phyloP scores from a whole-genome alignment of 106 monocot genomes.

The Vanilla planifolia region DNA sequence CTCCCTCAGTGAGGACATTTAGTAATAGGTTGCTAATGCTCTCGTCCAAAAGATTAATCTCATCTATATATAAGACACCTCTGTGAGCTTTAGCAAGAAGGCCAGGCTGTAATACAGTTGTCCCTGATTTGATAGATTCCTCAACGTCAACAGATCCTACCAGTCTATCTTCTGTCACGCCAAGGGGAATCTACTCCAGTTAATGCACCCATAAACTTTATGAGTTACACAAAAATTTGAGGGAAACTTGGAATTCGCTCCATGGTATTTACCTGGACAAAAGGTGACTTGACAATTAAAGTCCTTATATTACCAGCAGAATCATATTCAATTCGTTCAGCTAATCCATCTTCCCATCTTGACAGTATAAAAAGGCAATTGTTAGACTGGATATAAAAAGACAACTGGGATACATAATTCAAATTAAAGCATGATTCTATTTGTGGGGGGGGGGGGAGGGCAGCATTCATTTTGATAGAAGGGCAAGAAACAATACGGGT shows the following conservation, averaged over 20 bases:
- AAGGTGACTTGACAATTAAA: slow-evolving; percentile 79
- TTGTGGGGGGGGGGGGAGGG: background rate
- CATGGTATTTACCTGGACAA: slow-evolving; percentile 68
- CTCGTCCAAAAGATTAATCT: slow-evolving; percentile 97
- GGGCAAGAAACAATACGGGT: background rate
- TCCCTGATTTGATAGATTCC: slow-evolving; percentile 84
- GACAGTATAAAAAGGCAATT: background rate
- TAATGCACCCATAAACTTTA: background rate
- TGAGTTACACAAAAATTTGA: background rate
- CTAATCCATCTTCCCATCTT: slow-evolving; percentile 91
- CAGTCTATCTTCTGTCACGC: slow-evolving; percentile 96
- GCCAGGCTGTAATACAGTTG: slow-evolving; percentile 93
- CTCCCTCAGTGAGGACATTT: slow-evolving; percentile 90
- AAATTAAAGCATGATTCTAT: background rate
- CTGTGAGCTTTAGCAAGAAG: slow-evolving; percentile 97
- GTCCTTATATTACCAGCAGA: slow-evolving; percentile 65
- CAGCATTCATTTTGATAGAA: slow-evolving; percentile 1
- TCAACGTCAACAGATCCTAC: slow-evolving; percentile 99
- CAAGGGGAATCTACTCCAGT: slow-evolving; percentile 81
- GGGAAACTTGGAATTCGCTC: background rate
- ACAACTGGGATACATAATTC: background rate
- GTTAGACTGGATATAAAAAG: background rate
- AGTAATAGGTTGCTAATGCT: slow-evolving; percentile 93
- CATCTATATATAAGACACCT: slow-evolving; percentile 98
- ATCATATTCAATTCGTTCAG: slow-evolving; percentile 65